Evolutionary conservation across 495 filamentous ascomycete genomes (phyloP), one percentile per base, ranked within the genome.

Genomic region (Hyaloscypha hepaticicola): DNA sequence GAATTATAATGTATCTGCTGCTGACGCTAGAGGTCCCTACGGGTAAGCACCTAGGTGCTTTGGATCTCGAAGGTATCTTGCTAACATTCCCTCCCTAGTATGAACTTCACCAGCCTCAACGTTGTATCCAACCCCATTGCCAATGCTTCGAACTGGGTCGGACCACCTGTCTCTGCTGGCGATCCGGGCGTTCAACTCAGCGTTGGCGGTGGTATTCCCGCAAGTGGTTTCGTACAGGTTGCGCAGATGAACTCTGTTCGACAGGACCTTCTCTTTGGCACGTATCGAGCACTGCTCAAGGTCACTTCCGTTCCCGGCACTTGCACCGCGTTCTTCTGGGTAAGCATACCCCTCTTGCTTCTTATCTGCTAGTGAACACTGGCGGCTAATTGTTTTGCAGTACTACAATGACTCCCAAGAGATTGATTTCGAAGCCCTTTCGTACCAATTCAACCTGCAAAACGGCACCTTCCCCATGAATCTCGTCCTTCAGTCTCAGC

Each of bases 291-390:
- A 3, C 82, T 81, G 33, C 85, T 92, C 74, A 89, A 85, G 76
- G 67, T 87, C 45, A 82, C 87, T 1, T 69, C 69, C 60, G 68
- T 81, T 5, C 69, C 76, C 27, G 90, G 90, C 16, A 92, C 90
- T 9, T 93, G 90, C 74, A 85, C 80, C 24, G 88, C 90, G 19
- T 92, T 92, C 72, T 93, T 92, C 72, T 92, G 88, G 86, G 86
- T 91, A 77, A 31, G 79, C 71, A 55, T 22, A 6, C 45, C 34
- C 5, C 28, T 34, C 63, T 48, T 48, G 26, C 22, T 6, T 34
- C 50, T 25, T 65, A 59, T 66, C 38, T 9, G 26, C 22, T 25
- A 53, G 16, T 53, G 21, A 11, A 53, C n/a, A 53, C 50, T 26
- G 11, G 8, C 11, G 16, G 24, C 51, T 70, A 58, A 58, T 38